Evolutionary conservation across 2,329 filamentous ascomycete genomes (phyloP), one percentile per base, ranked within the genome.

Genomic region (Colletotrichum noveboracense): DNA sequence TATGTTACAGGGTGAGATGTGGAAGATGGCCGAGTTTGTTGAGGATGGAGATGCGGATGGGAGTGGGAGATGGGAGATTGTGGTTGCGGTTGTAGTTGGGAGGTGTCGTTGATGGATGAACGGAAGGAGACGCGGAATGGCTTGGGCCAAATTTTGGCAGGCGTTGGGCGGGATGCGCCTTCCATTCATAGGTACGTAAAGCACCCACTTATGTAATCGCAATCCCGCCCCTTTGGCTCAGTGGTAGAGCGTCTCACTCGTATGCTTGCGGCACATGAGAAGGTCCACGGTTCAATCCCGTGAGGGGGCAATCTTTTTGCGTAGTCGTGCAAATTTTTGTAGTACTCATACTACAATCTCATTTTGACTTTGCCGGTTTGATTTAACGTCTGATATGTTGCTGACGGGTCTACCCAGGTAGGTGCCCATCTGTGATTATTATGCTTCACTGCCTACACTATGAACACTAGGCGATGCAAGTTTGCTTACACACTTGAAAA

Each of bases 241-340:
- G 73, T 75, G 73, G 73, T 75, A 75, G 73, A 75, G 73, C 73
- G 73, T 75, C 73, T 70, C 73, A 75, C 73, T 75, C 73, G 73
- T 75, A 75, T 24, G 3, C 0, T 3, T 30, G 14, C 56, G 12
- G 3, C 1, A 8, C 7, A 75, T 75, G 73, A 70, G 73, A 75
- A 75, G 73, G 73, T 75, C 73, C 73, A 75, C 73, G 73, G 73
- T 75, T 75, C 73, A 72, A 75, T 75, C 73, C 73, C 73, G 73
- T 73, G 73, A 72, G 73, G 69, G 62, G 73, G 69, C 73, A 75
- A 5, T 10, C 0, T 1, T 69, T 69, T 61, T 69, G 55, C 21
- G 24, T 0, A 10, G 1, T 21, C 7, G 3, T 6, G 1, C 1
- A 6, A 12, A 21, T 2, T 30, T 55, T 36, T 62, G 26, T 26